Percentiles rank a stretch among this genome's conserved stretches.
These are phyloP conservation scores for Kodamaea neixiangensis DNA, from an alignment of 805 yeast species.

Conservation along the genomic window DNA sequence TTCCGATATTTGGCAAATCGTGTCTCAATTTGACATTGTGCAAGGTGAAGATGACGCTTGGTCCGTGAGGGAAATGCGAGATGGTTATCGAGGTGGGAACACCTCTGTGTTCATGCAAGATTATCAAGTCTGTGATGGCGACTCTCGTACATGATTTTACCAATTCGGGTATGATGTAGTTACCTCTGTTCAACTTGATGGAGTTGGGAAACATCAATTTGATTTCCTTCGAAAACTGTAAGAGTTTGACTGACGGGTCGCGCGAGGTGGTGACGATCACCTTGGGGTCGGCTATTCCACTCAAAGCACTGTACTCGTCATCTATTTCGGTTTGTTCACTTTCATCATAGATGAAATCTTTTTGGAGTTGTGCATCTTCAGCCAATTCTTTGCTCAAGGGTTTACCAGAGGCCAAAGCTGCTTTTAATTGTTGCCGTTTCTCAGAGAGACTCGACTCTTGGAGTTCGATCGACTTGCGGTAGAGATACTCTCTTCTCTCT, in stretches of 20 bases:
- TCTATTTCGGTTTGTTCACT: conserved; percentile 69
- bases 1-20: conserved; percentile 83
- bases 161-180: conserved; percentile 78
- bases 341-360: conserved; percentile 86
- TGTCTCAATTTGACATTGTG: conserved; percentile 95
- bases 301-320: conserved; percentile 85
- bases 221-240: conserved; percentile 92
- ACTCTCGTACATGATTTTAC: conserved; percentile 82
- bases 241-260: conserved; percentile 79
- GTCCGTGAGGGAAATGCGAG: conserved; percentile 97
- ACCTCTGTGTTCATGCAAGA: conserved; percentile 97
- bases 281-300: conserved; percentile 90
- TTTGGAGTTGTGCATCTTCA: conserved; percentile 79
- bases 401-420: conserved; percentile 89
- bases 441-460: conserved; percentile 86
- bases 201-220: conserved; percentile 88
- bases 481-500: conserved; percentile 92
- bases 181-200: conserved; percentile 90
- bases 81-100: conserved; percentile 92
- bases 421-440: conserved; percentile 81
- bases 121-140: conserved; percentile 78
- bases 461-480: conserved; percentile 82
- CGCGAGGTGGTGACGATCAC: conserved; percentile 92
- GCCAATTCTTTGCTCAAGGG: conserved; percentile 87
- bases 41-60: conserved; percentile 89